Evolutionary conservation across 1,139 yeast species (phyloP), one percentile per base, ranked within the genome.

Genomic region (Yamadazyma kanchanaburiensis): DNA sequence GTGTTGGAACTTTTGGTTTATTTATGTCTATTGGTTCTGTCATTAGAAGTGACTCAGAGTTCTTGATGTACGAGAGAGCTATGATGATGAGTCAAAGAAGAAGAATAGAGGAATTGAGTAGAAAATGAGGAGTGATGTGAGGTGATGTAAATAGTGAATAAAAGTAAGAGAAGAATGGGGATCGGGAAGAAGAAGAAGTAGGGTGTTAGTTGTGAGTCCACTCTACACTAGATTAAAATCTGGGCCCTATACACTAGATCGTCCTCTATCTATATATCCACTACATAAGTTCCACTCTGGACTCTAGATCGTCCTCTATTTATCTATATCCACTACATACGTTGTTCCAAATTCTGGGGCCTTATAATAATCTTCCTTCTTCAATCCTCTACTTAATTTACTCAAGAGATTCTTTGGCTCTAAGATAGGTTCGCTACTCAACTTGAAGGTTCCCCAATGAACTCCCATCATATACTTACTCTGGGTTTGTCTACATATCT

Each of bases 1-100:
- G 96, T 5, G 96, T 95, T 10, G 96, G 94, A 29, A 91, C 96
- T 10, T 91, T 94, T 59, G 96, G 96, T 16, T 74, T 89, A 51
- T 88, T 91, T 57, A 89, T 91, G 97, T 84, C 95, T 26, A 82
- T 88, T 48, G 96, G 96, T 22, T 81, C 94, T 10, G 94, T 89
- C 18, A 89, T 89, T 45, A 79, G 97, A 65, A 84, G 95, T 26
- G 96, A 68, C 35, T 42, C 69, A 4, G 58, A 80, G 11, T 64
- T 53, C 43, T 67, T 58, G 39, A 67, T 68, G 4, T 59, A 62
- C 40, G 63, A 67, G 40, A 50, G 54, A 39, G 52, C 63, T 13
- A 52, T 66, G 63, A 49, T 65, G 43, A 44, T 49, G 14, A 45
- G 58, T 14, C 73, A 67, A 42, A 55, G 58, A 42, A 30, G 39